Base-by-base conservation (phyloP, 306 rosid species). In the Hippophae tibetana region DNA sequence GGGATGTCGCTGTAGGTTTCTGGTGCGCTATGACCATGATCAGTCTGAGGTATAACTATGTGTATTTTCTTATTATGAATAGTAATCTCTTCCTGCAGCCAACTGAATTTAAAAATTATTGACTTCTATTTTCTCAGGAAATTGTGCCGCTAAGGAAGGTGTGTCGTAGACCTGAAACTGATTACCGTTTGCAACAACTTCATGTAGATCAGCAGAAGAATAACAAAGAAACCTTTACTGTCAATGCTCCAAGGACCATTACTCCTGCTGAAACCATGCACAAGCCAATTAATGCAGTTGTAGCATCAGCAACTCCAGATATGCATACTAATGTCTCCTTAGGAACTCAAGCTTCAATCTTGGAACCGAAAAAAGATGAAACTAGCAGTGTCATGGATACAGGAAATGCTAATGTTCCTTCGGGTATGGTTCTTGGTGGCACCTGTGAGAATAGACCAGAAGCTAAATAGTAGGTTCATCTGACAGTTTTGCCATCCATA, bases 1-100 rank as follows among this genome's bases (percentile, higher is more conserved):
- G 77, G 99, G 99, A 41, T 93, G 99, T 67, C 97, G 99, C n/a
- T 93, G 99, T 83, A 83, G 99, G 79, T 93, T 93, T 83, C 70
- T 93, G 72, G 99, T 93, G 65, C 97, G 97, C 42, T 93, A 93
- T 65, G 95, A 73, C 75, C 99, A 93, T 51, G 99, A 93, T 77
- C 95, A 81, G 59, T 86, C 97, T 5, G 99, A 93, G 99, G 99
- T 93, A 84, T 57, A 54, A 31, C 38, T 58, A 65, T 42, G 5
- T 57, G 49, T 61, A 42, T 62, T 52, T 47, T 66, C 23, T 23
- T 75, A 12, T 13, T 49, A 9, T 49, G 63, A 52, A 45, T 14
- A 10, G 51, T 67, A 63, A 50, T 54, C 14, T 49, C 65, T 27
- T 1, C 46, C 7, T 5, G 42, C 11, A 13, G 10, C 9, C 9